A percentile compares a stretch with the other conserved stretches of the same genome.
Conservation (phyloP, 768 basidiomycete genomes). For the Termitomyces sp. region DNA sequence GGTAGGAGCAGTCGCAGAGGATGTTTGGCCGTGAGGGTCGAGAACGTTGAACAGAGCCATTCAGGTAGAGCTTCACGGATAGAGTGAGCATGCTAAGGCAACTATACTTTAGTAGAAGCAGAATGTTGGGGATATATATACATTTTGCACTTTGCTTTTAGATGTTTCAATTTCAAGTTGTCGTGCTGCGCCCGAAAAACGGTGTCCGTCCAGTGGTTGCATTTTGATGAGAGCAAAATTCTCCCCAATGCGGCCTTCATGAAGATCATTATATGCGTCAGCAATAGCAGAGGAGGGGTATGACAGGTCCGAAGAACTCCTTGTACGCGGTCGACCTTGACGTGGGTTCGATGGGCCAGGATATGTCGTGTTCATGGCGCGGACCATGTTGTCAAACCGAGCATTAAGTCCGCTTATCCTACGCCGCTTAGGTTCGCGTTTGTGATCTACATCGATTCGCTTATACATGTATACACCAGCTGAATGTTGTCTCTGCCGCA, state of each 20-base stretch:
- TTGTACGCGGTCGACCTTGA: constrained; percentile 32
- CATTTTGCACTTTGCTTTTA: neutral
- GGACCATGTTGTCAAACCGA: constrained; percentile 66
- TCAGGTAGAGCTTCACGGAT: constrained; percentile 36
- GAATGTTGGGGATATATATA: neutral
- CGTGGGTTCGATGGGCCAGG: constrained; percentile 19
- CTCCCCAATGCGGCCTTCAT: constrained; percentile 31
- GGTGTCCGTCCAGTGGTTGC: constrained; percentile 13
- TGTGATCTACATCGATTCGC: neutral
- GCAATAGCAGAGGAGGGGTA: neutral
- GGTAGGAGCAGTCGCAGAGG: constrained; percentile 45
- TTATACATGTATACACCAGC: neutral
- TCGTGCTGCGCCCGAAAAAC: neutral
- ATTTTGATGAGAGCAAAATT: constrained; percentile 43
- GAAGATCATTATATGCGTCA: constrained; percentile 12
- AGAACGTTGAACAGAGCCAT: constrained; percentile 57
- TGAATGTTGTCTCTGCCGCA: neutral
- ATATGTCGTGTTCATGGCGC: constrained; percentile 45
- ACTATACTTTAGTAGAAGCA: neutral
- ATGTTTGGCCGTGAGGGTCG: constrained; percentile 39
- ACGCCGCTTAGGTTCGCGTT: constrained; percentile 39
- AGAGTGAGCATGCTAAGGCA: neutral
- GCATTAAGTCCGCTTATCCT: constrained; percentile 50
- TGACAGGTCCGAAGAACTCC: constrained; percentile 37
- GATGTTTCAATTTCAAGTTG: neutral